These are phyloP conservation scores for Coprinellus micaceus DNA, from an alignment of 768 basidiomycete genomes.

Conservation along the genomic window DNA sequence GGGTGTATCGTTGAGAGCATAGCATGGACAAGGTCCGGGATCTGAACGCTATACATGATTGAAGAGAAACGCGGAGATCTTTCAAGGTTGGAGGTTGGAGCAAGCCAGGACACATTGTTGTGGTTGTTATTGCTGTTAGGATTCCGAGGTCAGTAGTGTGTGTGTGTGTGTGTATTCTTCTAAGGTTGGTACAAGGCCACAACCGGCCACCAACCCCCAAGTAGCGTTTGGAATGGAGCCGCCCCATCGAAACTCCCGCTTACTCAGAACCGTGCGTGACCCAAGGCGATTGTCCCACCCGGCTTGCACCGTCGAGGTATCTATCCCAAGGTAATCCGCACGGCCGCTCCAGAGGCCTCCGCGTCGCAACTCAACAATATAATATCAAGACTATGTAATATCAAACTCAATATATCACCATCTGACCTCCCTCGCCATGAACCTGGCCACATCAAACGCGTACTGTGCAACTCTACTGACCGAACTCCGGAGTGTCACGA, in stretches of 20 bases:
- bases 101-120: too few relatives aligned
- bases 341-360: not conserved
- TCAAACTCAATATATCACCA: not conserved
- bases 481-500: not conserved
- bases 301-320: not conserved
- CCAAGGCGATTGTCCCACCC: not conserved
- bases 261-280: not conserved
- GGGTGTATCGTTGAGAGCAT: too few relatives aligned
- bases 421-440: not conserved
- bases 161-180: too few relatives aligned
- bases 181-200: too few relatives aligned
- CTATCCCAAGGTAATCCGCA: not conserved
- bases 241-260: not conserved
- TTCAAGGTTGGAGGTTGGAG: too few relatives aligned
- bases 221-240: not conserved
- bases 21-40: too few relatives aligned
- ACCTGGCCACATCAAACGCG: not conserved
- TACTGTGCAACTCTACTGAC: not conserved
- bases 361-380: too few relatives aligned
- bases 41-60: too few relatives aligned
- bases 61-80: too few relatives aligned
- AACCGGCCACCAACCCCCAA: not conserved
- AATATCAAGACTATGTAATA: too few relatives aligned
- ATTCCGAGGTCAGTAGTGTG: too few relatives aligned
- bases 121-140: too few relatives aligned